Evolutionary conservation across 495 filamentous ascomycete species (phyloP).

Genomic region (Podospora conica): DNA sequence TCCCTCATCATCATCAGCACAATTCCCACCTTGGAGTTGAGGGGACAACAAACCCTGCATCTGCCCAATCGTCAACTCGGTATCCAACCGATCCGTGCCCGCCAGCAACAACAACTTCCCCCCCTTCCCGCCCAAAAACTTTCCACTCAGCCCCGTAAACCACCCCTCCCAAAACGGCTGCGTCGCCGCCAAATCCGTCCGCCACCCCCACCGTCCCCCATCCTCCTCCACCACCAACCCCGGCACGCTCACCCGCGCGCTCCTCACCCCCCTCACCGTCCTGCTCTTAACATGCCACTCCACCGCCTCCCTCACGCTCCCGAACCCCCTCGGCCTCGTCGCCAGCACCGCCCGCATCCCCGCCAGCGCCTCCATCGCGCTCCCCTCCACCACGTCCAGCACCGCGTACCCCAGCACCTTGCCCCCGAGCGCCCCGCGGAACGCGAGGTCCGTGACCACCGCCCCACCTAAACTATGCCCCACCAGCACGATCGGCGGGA

Average conservation of each 20-base stretch:
- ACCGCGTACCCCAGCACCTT: conserved; percentile 81
- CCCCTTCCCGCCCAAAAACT: conserved; percentile 77
- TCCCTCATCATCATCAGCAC: not conserved
- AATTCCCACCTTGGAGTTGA: not conserved
- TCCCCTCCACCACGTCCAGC: conserved; percentile 90
- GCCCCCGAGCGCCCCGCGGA: conserved; percentile 54
- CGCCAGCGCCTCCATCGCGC: conserved; percentile 81
- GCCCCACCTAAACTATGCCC: conserved; percentile 97
- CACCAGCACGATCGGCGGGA: conserved; percentile 74
- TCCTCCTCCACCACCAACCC: conserved; percentile 52
- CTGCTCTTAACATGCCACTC: conserved; percentile 93
- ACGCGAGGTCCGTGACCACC: conserved; percentile 64
- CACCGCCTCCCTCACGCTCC: conserved; percentile 67
- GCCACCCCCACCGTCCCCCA: conserved; percentile 61
- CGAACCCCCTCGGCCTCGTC: conserved; percentile 74
- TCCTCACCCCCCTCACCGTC: conserved; percentile 75
- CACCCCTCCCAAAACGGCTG: conserved; percentile 92
- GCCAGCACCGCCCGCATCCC: conserved; percentile 90
- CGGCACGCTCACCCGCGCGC: conserved; percentile 82
- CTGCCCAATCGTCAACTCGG: conserved; percentile 92
- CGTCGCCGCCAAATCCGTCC: conserved; percentile 76
- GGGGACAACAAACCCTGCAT: conserved; percentile 67
- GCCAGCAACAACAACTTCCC: conserved; percentile 89
- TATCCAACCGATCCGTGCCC: conserved; percentile 89
- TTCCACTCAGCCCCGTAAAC: conserved; percentile 81